phyloP scores from a whole-genome alignment of 495 filamentous ascomycete species.

The Penicillium psychrofluorescens region DNA sequence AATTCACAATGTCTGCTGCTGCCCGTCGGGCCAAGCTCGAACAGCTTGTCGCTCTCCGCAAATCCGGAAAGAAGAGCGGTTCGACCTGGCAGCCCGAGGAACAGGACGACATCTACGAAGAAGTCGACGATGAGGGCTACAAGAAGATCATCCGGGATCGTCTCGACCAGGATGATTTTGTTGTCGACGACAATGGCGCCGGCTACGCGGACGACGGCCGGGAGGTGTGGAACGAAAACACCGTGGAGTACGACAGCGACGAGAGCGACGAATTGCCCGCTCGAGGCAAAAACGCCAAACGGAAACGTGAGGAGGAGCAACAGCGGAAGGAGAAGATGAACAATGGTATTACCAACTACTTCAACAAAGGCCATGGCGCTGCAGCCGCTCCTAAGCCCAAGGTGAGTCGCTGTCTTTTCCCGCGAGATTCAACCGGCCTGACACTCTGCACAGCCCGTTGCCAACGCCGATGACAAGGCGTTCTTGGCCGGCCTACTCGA shows the following conservation, averaged over 20 bases:
- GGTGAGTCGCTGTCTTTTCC: conserved; percentile 35
- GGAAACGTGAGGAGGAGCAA: conserved; percentile 84
- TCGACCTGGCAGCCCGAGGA: conserved; percentile 86
- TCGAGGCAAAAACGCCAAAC: conserved; percentile 68
- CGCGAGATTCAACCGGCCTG: background rate
- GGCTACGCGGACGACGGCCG: conserved; percentile 95
- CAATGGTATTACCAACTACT: conserved; percentile 88
- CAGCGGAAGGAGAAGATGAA: conserved; percentile 80
- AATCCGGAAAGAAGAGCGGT: conserved; percentile 82
- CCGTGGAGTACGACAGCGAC: conserved; percentile 48
- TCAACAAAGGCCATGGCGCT: conserved; percentile 61
- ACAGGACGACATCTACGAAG: conserved; percentile 81
- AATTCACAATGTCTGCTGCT: conserved; percentile 27
- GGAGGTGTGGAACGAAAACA: conserved; percentile 84
- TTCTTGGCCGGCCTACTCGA: conserved; percentile 80
- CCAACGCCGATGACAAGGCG: conserved; percentile 75
- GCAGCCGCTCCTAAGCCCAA: conserved; percentile 70
- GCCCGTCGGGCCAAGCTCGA: conserved; percentile 45
- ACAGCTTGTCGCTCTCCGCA: conserved; percentile 76
- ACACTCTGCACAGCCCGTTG: conserved; percentile 27
- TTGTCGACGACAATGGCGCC: conserved; percentile 89
- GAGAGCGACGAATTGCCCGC: conserved; percentile 61
- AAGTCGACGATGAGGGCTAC: conserved; percentile 95
- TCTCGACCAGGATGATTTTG: conserved; percentile 91
- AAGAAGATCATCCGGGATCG: conserved; percentile 89